Evolutionary conservation across 2,329 filamentous ascomycete genomes (phyloP), one percentile per base, ranked within the genome.

Genomic region (Gremmenia infestans): DNA sequence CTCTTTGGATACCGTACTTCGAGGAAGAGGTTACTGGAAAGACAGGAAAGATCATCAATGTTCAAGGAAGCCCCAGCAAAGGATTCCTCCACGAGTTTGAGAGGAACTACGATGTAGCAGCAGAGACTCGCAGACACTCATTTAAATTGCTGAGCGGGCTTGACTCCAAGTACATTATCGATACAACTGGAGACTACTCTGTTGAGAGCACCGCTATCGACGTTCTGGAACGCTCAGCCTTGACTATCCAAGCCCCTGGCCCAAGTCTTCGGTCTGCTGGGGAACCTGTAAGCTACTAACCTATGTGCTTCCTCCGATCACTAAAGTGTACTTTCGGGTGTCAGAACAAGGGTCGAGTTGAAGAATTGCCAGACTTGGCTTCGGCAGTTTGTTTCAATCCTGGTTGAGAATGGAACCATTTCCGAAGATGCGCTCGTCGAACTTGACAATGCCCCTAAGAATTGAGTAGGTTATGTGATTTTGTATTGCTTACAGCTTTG

Each of bases 321-420:
- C 48, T 58, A 49, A 45, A 42, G 45, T 32, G 32, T 28, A 39
- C 25, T 35, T 48, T 4, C 22, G 65, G 63, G 47, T 23, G 55
- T 59, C 47, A 61, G 52, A 25, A 55, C 55, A 11, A 60, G 61
- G 47, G 57, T 65, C 15, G 40, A 60, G 22, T 59, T 66, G 14
- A 52, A 60, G 25, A 65, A 66, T 42, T 66, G 63, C 45, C 63
- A 67, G 48, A 65, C 58, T 53, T 67, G 65, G 65, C 49, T 65
- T 15, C 52, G 54, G 42, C 50, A 58, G 37, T 48, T 64, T 42
- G 64, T 65, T 12, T 58, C 51, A 35, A 54, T 43, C 49, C 53
- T 65, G 39, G 62, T 65, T 32, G 47, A 48, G 22, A 54, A 61
- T 23, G 50, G 39, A n/a, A 28, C 52, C 12, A 52, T 59, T 47